Evolutionary conservation across 495 filamentous ascomycete species (phyloP).

Genomic region (Stereocaulon alpinum): DNA sequence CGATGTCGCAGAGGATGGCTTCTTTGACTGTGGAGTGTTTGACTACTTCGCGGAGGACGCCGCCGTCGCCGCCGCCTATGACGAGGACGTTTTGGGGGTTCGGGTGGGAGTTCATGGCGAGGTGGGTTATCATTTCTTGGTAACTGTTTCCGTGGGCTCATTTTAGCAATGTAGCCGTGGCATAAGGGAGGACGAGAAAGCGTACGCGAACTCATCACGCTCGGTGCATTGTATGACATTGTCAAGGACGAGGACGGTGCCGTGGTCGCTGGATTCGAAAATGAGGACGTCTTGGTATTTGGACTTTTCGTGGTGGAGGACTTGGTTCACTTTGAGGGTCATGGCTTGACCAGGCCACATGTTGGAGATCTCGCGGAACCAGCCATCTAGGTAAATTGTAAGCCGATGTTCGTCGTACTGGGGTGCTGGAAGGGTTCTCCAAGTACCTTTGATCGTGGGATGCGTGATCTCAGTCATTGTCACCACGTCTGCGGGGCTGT

Average conservation of each 20-base stretch:
- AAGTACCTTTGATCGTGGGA: conserved; percentile 49
- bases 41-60: conserved; percentile 93
- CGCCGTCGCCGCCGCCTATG: conserved; percentile 94
- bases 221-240: conserved; percentile 98
- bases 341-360: conserved; percentile 99
- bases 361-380: conserved; percentile 94
- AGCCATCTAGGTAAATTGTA: conserved; percentile 64
- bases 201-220: conserved; percentile 89
- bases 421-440: background rate
- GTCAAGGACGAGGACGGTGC: conserved; percentile 94
- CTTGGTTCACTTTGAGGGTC: conserved; percentile 94
- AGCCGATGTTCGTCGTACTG: background rate
- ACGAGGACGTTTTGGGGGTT: conserved; percentile 96
- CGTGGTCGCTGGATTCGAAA: conserved; percentile 94
- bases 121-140: conserved; percentile 99
- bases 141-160: conserved; percentile 40
- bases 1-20: conserved; percentile 95
- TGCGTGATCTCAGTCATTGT: conserved; percentile 47
- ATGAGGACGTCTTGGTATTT: conserved; percentile 97
- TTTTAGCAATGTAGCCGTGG: conserved; percentile 3
- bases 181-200: conserved; percentile 5
- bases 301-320: conserved; percentile 97
- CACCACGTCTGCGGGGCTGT: background rate
- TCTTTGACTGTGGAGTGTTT: conserved; percentile 93
- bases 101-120: conserved; percentile 97